Percentiles rank a stretch among this genome's conserved stretches.
Conservation (phyloP, 495 filamentous ascomycete species). For the Lepidopterella palustris region DNA sequence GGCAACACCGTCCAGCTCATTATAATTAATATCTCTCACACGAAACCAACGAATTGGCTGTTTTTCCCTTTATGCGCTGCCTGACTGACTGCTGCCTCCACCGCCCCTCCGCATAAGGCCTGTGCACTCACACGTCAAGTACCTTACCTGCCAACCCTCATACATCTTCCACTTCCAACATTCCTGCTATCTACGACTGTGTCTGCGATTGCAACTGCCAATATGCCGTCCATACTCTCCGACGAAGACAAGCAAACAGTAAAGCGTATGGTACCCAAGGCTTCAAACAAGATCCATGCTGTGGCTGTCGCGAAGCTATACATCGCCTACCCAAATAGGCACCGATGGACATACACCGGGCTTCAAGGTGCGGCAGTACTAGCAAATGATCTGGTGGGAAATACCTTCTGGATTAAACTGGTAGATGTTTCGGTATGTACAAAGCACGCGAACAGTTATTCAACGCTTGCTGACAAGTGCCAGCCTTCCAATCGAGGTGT, state of each 20-base stretch:
- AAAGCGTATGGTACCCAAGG: constrained; percentile 82
- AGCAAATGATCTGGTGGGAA: constrained; percentile 86
- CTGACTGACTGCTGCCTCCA: background rate
- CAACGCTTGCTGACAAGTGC: constrained; percentile 1
- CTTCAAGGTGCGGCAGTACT: constrained; percentile 90
- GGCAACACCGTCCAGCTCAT: background rate
- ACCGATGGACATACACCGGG: constrained; percentile 90
- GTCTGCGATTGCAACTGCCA: constrained; percentile 10
- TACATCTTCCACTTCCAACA: background rate
- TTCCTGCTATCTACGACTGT: background rate
- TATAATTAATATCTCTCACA: background rate
- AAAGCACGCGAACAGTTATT: background rate
- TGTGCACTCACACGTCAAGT: background rate
- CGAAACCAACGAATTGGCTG: background rate
- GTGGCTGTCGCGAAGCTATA: constrained; percentile 92
- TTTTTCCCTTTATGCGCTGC: background rate
- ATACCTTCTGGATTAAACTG: constrained; percentile 94
- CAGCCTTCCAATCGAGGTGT: constrained; percentile 79
- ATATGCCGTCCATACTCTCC: constrained; percentile 81
- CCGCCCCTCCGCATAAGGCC: background rate
- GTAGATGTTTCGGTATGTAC: constrained; percentile 85
- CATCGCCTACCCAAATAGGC: constrained; percentile 78
- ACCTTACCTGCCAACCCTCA: background rate
- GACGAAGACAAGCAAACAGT: constrained; percentile 92
- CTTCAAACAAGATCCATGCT: constrained; percentile 90